Conservation (phyloP, 768 basidiomycete species). For the Nidula microcarpa region DNA sequence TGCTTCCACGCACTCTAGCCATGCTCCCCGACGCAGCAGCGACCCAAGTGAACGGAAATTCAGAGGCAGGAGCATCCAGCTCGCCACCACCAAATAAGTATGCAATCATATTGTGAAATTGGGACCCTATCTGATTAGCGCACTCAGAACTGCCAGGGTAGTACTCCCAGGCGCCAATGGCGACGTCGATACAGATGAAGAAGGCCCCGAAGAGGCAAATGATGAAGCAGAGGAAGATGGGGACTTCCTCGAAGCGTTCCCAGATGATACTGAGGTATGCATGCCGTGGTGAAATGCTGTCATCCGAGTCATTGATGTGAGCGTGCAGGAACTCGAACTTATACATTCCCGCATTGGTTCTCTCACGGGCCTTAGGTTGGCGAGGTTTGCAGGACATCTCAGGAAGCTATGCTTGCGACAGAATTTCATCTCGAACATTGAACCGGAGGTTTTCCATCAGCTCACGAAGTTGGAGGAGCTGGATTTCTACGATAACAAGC, state of each 20-base stretch:
- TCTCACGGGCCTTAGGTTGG: conserved; percentile 61
- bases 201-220: conserved; percentile 34
- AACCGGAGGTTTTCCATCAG: conserved; percentile 66
- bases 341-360: conserved; percentile 76
- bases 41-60: too few species aligned
- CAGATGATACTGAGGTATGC: conserved; percentile 80
- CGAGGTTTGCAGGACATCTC: conserved; percentile 67
- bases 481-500: conserved; percentile 94
- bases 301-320: conserved; percentile 6
- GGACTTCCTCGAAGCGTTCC: conserved; percentile 73
- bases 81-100: not conserved
- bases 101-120: too few species aligned
- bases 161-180: conserved; percentile 39
- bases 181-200: conserved; percentile 43
- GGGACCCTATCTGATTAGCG: too few species aligned
- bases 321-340: conserved; percentile 79
- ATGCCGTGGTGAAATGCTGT: not conserved
- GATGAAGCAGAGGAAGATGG: conserved; percentile 48
- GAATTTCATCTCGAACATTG: conserved; percentile 72
- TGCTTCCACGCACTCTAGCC: too few species aligned
- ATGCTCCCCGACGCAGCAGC: too few species aligned
- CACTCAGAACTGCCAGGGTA: conserved; percentile 46
- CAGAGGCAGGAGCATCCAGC: too few species aligned
- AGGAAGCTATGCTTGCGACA: conserved; percentile 82
- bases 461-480: conserved; percentile 79